Evolutionary conservation across 495 filamentous ascomycete species (phyloP).

Genomic region (Evernia prunastri): DNA sequence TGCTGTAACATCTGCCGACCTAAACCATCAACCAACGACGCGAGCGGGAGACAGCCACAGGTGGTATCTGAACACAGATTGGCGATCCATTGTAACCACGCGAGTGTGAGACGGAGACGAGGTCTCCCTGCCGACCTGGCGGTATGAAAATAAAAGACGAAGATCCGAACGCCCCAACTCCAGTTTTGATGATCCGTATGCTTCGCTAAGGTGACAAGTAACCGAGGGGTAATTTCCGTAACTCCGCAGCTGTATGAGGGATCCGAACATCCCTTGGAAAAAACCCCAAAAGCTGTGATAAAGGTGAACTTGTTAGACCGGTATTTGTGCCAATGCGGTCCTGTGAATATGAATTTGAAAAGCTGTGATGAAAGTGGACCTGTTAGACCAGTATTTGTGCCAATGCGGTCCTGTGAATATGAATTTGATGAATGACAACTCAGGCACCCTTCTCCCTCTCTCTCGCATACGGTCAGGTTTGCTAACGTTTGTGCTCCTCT

Average conservation of each 20-base stretch:
- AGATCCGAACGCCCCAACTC: not conserved
- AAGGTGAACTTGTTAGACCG: not conserved
- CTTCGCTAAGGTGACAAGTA: constrained; percentile 9
- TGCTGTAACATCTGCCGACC: not conserved
- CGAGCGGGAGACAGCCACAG: not conserved
- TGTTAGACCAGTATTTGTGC: not conserved
- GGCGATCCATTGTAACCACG: not conserved
- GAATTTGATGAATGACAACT: not conserved
- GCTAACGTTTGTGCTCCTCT: constrained; percentile 20
- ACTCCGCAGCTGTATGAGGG: not conserved
- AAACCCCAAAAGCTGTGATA: not conserved
- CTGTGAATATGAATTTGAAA: no score
- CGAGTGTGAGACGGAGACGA: not conserved
- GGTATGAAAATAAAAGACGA: not conserved
- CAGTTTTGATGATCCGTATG: constrained; percentile 15
- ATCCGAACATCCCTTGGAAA: not conserved
- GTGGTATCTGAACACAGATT: not conserved
- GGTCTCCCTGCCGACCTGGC: not conserved
- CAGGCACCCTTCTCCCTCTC: not conserved
- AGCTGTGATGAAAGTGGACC: constrained; percentile 2
- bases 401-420: not conserved
- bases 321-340: constrained; percentile 5
- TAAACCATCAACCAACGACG: not conserved
- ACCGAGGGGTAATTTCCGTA: not conserved
- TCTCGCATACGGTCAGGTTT: not conserved